Evolutionary conservation across 768 basidiomycete species (phyloP).

Genomic region (Rhodocollybia butyracea): DNA sequence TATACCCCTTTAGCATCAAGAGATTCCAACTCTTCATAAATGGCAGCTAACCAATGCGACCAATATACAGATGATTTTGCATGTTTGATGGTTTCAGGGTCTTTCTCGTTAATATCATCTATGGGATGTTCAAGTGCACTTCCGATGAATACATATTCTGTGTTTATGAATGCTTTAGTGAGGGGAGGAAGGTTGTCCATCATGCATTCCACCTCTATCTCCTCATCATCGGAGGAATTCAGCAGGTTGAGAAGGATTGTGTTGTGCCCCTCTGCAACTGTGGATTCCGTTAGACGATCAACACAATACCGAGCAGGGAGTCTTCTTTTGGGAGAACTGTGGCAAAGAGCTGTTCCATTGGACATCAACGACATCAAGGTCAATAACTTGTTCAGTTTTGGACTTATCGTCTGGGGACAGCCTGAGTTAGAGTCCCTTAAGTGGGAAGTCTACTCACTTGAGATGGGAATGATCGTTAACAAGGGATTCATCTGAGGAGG

Average conservation of each 20-base stretch:
- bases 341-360: no score
- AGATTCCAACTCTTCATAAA: neutral
- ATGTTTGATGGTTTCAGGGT: neutral
- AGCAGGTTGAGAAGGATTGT: neutral
- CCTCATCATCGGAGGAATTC: neutral
- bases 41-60: neutral
- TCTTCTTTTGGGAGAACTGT: no score
- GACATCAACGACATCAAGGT: no score
- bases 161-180: neutral
- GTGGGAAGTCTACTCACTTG: no score
- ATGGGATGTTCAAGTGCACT: neutral
- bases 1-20: neutral
- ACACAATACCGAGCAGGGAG: neutral
- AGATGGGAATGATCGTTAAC: no score
- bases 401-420: no score
- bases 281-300: neutral
- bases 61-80: neutral
- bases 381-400: no score
- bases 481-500: no score
- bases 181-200: neutral
- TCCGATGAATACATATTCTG: neutral
- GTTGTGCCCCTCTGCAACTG: neutral
- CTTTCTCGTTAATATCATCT: neutral
- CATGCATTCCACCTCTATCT: neutral
- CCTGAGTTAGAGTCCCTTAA: no score